Conservation (phyloP, 805 yeast species). For the Metschnikowia hibisci region DNA sequence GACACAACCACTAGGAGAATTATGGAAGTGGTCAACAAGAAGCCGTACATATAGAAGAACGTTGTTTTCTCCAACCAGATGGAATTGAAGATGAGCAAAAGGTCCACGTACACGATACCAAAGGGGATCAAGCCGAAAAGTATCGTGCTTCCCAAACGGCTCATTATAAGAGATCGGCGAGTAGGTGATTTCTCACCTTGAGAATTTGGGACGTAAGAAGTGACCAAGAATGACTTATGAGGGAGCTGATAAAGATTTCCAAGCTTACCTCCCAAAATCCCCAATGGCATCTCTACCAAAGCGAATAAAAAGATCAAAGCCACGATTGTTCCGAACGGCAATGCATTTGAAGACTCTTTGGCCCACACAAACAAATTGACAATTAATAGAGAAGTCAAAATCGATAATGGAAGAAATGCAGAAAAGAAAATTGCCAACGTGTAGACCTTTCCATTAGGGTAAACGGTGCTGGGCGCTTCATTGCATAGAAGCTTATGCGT, state of each 20-base stretch:
- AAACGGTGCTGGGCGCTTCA: constrained; percentile 25
- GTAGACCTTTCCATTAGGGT: constrained; percentile 15
- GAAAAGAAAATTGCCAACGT: constrained; percentile 29
- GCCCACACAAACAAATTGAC: constrained; percentile 74
- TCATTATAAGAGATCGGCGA: constrained; percentile 21
- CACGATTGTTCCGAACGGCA: constrained; percentile 74
- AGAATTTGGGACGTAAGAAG: constrained; percentile 8
- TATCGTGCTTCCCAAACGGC: constrained; percentile 28
- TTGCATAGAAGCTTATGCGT: constrained; percentile 54
- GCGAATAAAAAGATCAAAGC: constrained; percentile 57
- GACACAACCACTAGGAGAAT: constrained; percentile 59
- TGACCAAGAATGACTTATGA: constrained; percentile 19
- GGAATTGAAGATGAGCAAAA: constrained; percentile 67
- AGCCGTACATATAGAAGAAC: constrained; percentile 77
- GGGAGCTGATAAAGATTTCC: constrained; percentile 37
- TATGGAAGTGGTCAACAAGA: constrained; percentile 57
- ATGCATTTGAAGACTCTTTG: constrained; percentile 65
- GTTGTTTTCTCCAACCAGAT: constrained; percentile 79
- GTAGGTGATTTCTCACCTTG: background rate
- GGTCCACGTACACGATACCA: constrained; percentile 74
- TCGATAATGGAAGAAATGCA: constrained; percentile 43
- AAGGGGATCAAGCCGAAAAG: constrained; percentile 75
- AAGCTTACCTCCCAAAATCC: constrained; percentile 64
- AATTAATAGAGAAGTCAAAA: constrained; percentile 48
- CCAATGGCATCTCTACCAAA: constrained; percentile 68